Evolutionary conservation across 768 basidiomycete species (phyloP).

Genomic region (Kwoniella sp.): DNA sequence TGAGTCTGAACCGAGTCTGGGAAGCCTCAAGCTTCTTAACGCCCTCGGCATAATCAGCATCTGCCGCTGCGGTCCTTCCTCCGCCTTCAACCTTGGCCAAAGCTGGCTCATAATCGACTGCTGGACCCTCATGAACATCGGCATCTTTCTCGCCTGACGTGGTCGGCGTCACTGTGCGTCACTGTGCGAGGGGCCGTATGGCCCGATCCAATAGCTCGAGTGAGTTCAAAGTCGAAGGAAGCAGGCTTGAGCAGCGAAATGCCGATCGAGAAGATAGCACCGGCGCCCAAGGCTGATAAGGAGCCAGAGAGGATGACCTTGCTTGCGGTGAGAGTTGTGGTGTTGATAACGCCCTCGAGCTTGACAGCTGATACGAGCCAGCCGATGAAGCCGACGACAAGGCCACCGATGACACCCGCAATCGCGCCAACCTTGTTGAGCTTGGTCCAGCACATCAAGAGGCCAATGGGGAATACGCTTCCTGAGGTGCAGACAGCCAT

Average conservation of each 20-base stretch:
- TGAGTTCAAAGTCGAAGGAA: constrained; percentile 21
- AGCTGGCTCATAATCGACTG: constrained; percentile 16
- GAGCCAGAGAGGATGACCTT: constrained; percentile 18
- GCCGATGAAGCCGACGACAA: constrained; percentile 14
- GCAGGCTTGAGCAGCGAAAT: constrained; percentile 12
- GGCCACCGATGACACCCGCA: constrained; percentile 11
- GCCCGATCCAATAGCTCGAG: constrained; percentile 12
- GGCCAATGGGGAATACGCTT: constrained; percentile 14
- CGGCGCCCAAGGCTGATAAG: constrained; percentile 15
- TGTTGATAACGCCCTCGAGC: constrained; percentile 12
- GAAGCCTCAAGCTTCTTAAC: constrained; percentile 16
- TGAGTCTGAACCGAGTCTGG: constrained; percentile 11
- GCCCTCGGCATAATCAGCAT: constrained; percentile 15
- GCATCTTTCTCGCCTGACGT: constrained; percentile 5
- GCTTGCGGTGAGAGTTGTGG: constrained; percentile 14
- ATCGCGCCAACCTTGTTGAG: constrained; percentile 15
- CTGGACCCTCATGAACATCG: background rate
- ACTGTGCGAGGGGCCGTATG: background rate
- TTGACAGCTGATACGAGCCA: constrained; percentile 18
- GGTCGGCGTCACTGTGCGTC: background rate
- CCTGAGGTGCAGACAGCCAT: constrained; percentile 21
- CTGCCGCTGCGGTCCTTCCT: constrained; percentile 9
- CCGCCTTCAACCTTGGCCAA: constrained; percentile 14
- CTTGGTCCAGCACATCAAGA: constrained; percentile 18
- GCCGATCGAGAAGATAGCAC: constrained; percentile 18